Conservation (phyloP, 1,284 basidiomycete species). For the Rhodotorula mucilaginosa region DNA sequence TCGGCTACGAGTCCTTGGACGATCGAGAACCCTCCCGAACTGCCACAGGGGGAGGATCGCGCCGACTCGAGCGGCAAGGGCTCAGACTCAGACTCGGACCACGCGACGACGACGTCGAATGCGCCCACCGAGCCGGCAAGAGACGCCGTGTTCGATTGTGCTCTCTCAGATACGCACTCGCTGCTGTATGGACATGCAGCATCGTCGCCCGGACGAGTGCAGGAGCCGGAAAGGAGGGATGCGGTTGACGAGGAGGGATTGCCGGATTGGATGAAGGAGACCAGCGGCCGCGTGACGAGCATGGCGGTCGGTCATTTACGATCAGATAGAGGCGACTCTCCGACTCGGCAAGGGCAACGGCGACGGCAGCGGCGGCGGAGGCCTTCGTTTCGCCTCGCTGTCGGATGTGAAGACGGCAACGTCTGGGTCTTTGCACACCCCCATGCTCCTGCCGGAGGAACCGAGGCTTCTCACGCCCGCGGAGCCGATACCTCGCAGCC, state of each 20-base stretch:
- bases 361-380: no score
- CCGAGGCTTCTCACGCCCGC: no score
- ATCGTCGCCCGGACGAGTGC: background rate
- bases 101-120: background rate
- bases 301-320: background rate
- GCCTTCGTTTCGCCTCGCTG: slow-evolving; percentile 14
- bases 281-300: slow-evolving; percentile 26
- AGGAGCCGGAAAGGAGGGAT: no score
- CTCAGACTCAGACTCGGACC: background rate
- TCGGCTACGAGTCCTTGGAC: background rate
- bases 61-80: background rate
- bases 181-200: slow-evolving; percentile 1
- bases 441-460: no score
- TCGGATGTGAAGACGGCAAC: slow-evolving; percentile 30
- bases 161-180: slow-evolving; percentile 12
- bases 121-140: background rate
- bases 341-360: background rate
- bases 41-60: background rate
- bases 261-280: slow-evolving; percentile 29
- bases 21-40: background rate
- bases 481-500: no score
- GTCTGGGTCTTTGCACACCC: slow-evolving; percentile 35
- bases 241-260: background rate
- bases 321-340: background rate
- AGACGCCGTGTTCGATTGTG: background rate